Conservation (phyloP, 2,329 filamentous ascomycete genomes). For the Alternaria solani region DNA sequence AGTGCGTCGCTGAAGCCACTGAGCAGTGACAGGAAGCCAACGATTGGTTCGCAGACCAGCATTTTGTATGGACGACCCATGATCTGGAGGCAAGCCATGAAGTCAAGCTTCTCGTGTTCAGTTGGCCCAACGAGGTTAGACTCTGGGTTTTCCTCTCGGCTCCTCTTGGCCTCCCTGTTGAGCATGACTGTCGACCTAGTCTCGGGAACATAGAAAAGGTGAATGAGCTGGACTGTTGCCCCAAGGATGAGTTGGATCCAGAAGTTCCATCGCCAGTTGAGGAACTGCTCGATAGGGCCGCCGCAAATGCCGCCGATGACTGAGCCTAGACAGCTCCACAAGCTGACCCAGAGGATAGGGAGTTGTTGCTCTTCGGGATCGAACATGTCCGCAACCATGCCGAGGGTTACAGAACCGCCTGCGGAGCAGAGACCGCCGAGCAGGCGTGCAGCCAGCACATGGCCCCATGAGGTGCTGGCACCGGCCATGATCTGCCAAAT, state of each 20-base stretch:
- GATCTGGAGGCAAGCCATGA: conserved; percentile 53
- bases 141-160: conserved; percentile 62
- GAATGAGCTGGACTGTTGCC: conserved; percentile 70
- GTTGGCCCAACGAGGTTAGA: conserved; percentile 71
- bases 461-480: conserved; percentile 68
- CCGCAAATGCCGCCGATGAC: conserved; percentile 82
- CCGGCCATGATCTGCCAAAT: conserved; percentile 68
- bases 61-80: conserved; percentile 75
- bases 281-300: conserved; percentile 72
- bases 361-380: conserved; percentile 69
- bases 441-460: conserved; percentile 67
- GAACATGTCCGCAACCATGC: conserved; percentile 71
- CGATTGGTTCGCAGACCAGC: conserved; percentile 77
- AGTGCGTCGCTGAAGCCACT: conserved; percentile 78
- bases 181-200: conserved; percentile 79
- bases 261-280: conserved; percentile 78
- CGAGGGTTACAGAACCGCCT: conserved; percentile 70
- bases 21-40: conserved; percentile 73
- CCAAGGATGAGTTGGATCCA: conserved; percentile 88
- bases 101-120: conserved; percentile 56
- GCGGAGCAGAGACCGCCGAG: conserved; percentile 58
- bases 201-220: conserved; percentile 75
- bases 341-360: conserved; percentile 66
- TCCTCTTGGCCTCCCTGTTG: conserved; percentile 78
- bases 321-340: conserved; percentile 69